phyloP scores from a whole-genome alignment of 768 basidiomycete genomes.

The Panaeolus cyanescens region DNA sequence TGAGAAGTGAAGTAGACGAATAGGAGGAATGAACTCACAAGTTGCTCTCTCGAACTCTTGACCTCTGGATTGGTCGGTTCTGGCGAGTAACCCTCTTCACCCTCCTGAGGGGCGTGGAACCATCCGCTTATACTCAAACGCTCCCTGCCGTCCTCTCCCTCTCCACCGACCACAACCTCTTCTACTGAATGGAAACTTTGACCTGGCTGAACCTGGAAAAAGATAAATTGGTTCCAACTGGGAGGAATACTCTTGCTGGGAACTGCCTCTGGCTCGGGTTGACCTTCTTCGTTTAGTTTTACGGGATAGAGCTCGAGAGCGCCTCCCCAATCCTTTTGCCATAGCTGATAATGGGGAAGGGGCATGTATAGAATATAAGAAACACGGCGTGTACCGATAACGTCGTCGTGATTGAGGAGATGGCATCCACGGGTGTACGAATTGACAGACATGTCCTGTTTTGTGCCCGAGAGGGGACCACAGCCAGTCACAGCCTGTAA shows the following conservation, averaged over 20 bases:
- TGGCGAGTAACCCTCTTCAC: conserved; percentile 82
- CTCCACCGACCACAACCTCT: conserved; percentile 86
- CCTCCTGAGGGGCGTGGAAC: conserved; percentile 93
- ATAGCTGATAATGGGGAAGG: conserved; percentile 66
- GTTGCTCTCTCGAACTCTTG: conserved; percentile 89
- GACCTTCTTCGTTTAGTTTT: conserved; percentile 55
- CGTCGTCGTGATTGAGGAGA: conserved; percentile 97
- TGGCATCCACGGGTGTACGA: conserved; percentile 91
- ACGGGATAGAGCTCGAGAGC: conserved; percentile 92
- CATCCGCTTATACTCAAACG: conserved; percentile 93
- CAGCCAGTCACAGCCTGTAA: conserved; percentile 88
- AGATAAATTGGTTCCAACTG: conserved; percentile 87
- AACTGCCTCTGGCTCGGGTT: conserved; percentile 65
- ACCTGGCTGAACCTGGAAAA: conserved; percentile 94
- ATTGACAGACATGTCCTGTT: conserved; percentile 95
- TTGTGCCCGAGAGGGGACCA: conserved; percentile 85
- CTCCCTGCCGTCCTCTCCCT: conserved; percentile 64
- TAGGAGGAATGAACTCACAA: conserved; percentile 57
- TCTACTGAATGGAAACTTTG: conserved; percentile 96
- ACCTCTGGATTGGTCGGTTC: conserved; percentile 45
- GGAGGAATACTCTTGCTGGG: conserved; percentile 74
- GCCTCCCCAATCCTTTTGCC: conserved; percentile 92
- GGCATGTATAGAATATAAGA: conserved; percentile 99
- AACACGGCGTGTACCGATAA: conserved; percentile 90
- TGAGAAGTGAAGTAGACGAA: conserved; percentile 9